Base-by-base conservation (phyloP, 2,329 filamentous ascomycete genomes). In the Ceratocystis albifundus region DNA sequence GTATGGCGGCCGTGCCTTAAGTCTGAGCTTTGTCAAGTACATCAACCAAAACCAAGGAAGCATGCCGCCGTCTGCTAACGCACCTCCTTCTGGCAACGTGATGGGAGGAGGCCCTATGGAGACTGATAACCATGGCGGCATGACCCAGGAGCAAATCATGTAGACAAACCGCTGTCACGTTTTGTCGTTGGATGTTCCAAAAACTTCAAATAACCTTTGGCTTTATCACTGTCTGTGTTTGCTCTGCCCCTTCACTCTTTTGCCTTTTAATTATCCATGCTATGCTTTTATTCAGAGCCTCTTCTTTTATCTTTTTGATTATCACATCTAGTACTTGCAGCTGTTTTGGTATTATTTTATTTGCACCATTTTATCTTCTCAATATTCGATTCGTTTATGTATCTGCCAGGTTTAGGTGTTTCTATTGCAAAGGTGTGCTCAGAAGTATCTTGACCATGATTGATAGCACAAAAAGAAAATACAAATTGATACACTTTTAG, bases 121-220 rank as follows among this genome's bases (percentile, higher is more conserved):
- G 71, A 89, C 87, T 44, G 86, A 90, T 69, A 84, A 89, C 70
- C 82, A 83, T 66, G 84, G 81, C 63, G 88, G 87, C 69, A 78
- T 96, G 74, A 96, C 30, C 28, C 94, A 97, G 77, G 93, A 97
- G 74, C 92, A 97, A 80, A 96, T 97, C 77, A 96, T 97, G 92
- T 97, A 78, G 62, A 48, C 20, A 41, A 48, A 30, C 15, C 48
- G 61, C 30, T 50, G 7, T 46, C n/a, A 15, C 45, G 17, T 28
- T 63, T 46, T 20, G 32, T 57, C 22, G 15, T 44, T 25, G 63
- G 15, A 36, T 30, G n/a, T 59, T 59, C 17, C 12, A 36, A 10
- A 6, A 59, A 22, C 8, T 17, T 10, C 28, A 10, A 28, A 10
- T 53, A 53, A 22, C 22, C 32, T 32, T 65, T 61, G 36, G 32